A percentile compares a stretch with the other conserved stretches of the same genome.
Evolutionary conservation across 2,329 filamentous ascomycete genomes (phyloP).

Genomic region (Botrytis sinoallii): DNA sequence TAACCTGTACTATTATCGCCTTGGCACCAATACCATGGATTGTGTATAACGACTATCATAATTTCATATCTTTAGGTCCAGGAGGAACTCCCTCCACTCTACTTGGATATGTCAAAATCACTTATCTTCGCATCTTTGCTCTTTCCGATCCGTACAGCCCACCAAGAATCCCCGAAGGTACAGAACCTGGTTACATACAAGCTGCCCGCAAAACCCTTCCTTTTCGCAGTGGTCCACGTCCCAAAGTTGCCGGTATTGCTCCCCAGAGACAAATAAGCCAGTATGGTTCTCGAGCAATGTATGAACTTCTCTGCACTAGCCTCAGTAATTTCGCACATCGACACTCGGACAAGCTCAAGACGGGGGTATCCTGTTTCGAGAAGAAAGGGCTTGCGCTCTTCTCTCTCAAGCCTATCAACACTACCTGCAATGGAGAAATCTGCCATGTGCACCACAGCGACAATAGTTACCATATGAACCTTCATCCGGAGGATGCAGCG

Average conservation of each 20-base stretch:
- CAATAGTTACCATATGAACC: conserved; percentile 72
- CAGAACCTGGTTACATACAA: conserved; percentile 56
- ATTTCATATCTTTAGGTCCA: conserved; percentile 73
- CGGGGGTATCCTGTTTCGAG: conserved; percentile 73
- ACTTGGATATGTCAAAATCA: conserved; percentile 69
- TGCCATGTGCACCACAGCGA: conserved; percentile 77
- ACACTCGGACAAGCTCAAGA: conserved; percentile 51
- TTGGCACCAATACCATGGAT: conserved; percentile 46
- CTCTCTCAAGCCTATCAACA: conserved; percentile 60
- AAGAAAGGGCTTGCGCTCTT: conserved; percentile 79
- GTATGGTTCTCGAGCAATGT: conserved; percentile 52
- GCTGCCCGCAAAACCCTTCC: conserved; percentile 58
- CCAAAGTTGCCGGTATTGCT: conserved; percentile 70
- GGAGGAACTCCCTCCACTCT: conserved; percentile 77
- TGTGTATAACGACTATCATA: conserved; percentile 68
- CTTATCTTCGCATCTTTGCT: conserved; percentile 67
- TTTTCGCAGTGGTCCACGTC: conserved; percentile 60
- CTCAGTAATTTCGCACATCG: conserved; percentile 50
- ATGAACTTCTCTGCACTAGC: conserved; percentile 51
- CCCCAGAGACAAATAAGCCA: conserved; percentile 79
- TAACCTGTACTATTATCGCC: conserved; percentile 50
- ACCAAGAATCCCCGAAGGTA: conserved; percentile 48
- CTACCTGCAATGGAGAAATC: conserved; percentile 75
- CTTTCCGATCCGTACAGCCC: conserved; percentile 67
- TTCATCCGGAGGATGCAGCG: conserved; percentile 75